Conservation (phyloP, 73 alveolate genomes). For the Tetrahymena borealis region DNA sequence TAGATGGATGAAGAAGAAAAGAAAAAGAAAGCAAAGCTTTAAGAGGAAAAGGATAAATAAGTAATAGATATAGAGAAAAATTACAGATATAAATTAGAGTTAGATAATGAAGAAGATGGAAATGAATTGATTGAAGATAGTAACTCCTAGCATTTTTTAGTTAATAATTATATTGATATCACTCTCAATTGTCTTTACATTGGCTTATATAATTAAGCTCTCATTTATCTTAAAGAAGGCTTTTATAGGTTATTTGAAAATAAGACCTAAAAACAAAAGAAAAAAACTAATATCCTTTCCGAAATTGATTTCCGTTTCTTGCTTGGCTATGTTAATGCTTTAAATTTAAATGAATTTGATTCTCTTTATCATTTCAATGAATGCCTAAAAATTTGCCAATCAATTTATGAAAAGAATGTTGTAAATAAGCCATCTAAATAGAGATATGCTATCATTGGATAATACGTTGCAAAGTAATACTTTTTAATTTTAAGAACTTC, state of each 20-base stretch:
- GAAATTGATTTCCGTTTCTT: not conserved
- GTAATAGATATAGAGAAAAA: not conserved
- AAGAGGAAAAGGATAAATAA: not conserved
- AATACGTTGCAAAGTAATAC: not conserved
- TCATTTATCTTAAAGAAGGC: not conserved
- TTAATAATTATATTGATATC: not conserved
- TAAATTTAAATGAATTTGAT: not conserved
- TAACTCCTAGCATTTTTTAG: not conserved
- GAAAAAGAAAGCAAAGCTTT: not conserved
- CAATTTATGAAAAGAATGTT: not conserved
- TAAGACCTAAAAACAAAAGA: not conserved
- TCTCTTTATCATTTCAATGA: not conserved
- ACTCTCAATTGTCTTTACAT: not conserved
- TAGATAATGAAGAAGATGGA: not conserved
- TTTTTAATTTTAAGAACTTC: not conserved
- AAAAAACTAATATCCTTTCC: not conserved
- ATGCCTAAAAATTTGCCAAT: not conserved
- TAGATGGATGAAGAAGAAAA: slow-evolving; percentile 3
- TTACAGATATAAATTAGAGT: not conserved
- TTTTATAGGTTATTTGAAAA: not conserved
- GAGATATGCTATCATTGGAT: not conserved
- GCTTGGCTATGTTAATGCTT: not conserved
- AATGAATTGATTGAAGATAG: not conserved
- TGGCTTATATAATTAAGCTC: not conserved
- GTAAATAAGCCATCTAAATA: not conserved